Base-by-base conservation (phyloP, 768 basidiomycete genomes). In the Rhodotorula taiwanensis region DNA sequence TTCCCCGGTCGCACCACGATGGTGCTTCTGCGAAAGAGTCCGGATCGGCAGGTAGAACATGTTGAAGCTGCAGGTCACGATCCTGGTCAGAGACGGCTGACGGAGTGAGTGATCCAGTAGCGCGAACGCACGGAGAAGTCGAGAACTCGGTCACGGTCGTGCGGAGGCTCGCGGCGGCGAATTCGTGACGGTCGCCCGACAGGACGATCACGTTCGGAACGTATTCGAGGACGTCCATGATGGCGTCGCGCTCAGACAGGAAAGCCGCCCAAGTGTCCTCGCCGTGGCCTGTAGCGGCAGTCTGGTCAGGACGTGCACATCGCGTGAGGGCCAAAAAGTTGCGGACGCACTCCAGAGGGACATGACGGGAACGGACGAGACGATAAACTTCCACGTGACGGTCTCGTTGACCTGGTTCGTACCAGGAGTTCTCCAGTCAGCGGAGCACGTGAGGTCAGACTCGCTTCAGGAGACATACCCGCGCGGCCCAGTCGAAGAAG, bases 341-440 rank as follows among this genome's bases (percentile, higher is more conserved):
- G 36, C 16, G 15, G 7, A 43, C 42, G 9, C 42, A 23, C 42
- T 43, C 86, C 86, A 88, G 15, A 88, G 81, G 0, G 82, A 81
- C 41, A 85, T 85, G 75, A 89, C 84, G 0, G 87, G 87, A 5
- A 88, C 85, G 20, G 84, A 85, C 18, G 82, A 80, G 42, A 86
- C 80, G 67, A 89, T 79, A 72, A 89, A 88, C 76, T 88, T 88
- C 80, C 86, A 88, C 0, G 84, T 82, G 13, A 83, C 78, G 0
- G 87, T 88, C 55, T 76, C 72, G 75, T 88, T 88, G 27, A 84
- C 86, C 79, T 83, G 60, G n/a, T n/a, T n/a, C n/a, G n/a, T n/a
- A n/a, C n/a, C n/a, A n/a, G n/a, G n/a, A n/a, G n/a, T n/a, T n/a
- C n/a, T n/a, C n/a, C n/a, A n/a, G n/a, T n/a, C n/a, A n/a, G n/a